phyloP scores from a whole-genome alignment of 441 rosid species.

The Viola pubescens region DNA sequence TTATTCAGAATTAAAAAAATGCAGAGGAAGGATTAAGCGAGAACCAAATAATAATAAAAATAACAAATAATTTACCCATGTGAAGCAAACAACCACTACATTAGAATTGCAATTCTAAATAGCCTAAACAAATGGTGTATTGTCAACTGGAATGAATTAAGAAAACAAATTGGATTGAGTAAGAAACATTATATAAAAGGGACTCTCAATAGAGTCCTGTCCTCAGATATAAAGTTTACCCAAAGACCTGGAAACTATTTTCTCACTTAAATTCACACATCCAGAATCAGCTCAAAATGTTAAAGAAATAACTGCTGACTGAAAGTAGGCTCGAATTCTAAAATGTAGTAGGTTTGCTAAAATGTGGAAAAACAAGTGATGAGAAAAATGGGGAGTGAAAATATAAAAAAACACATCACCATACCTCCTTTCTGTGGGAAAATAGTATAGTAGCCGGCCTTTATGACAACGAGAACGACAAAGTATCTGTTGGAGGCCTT shows the following conservation, averaged over 20 bases:
- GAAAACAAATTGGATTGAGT: background rate
- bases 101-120: too few relatives aligned
- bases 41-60: too few relatives aligned
- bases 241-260: too few relatives aligned
- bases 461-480: conserved; percentile 74
- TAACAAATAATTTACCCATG: too few relatives aligned
- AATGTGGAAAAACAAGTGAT: conserved; percentile 5
- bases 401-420: background rate
- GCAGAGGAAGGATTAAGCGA: background rate
- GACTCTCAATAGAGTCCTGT: background rate
- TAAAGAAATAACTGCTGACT: too few relatives aligned
- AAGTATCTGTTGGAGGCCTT: conserved; percentile 65
- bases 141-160: background rate
- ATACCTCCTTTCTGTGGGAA: conserved; percentile 62
- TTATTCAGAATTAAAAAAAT: background rate
- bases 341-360: background rate
- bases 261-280: too few relatives aligned
- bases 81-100: too few relatives aligned
- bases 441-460: conserved; percentile 89
- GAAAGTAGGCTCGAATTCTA: background rate
- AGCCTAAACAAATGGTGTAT: too few relatives aligned
- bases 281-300: too few relatives aligned
- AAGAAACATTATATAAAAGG: background rate
- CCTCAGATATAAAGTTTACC: too few relatives aligned
- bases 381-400: background rate